These are phyloP conservation scores for Botryobasidium botryosum DNA, from an alignment of 768 basidiomycete species.

Conservation along the genomic window DNA sequence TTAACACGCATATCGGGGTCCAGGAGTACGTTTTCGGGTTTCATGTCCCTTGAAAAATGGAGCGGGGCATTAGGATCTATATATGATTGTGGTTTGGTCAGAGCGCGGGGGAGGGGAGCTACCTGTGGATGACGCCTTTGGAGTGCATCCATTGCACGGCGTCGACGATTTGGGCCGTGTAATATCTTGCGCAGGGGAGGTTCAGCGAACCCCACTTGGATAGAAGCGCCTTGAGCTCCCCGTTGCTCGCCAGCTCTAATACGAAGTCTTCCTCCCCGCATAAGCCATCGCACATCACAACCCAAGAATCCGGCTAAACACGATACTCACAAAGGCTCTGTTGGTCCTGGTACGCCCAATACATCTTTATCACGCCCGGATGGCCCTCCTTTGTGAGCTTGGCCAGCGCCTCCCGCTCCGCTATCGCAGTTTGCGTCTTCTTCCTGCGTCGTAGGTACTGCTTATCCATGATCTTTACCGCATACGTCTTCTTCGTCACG, in stretches of 20 bases:
- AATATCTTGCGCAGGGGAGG: constrained; percentile 56
- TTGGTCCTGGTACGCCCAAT: constrained; percentile 75
- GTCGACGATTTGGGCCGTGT: constrained; percentile 79
- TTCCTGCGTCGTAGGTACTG: constrained; percentile 62
- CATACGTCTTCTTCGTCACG: constrained; percentile 45
- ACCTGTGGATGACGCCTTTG: constrained; percentile 76
- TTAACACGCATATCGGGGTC: constrained; percentile 75
- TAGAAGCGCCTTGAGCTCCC: constrained; percentile 20
- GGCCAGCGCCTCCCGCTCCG: constrained; percentile 66
- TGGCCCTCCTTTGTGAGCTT: constrained; percentile 41
- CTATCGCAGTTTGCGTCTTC: constrained; percentile 57
- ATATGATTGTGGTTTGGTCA: not conserved
- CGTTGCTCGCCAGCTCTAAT: constrained; percentile 26
- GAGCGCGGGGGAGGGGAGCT: not conserved
- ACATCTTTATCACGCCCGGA: constrained; percentile 65
- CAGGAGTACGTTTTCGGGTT: constrained; percentile 82
- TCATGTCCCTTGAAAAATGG: constrained; percentile 31
- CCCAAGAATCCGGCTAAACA: not conserved
- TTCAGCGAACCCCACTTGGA: constrained; percentile 66
- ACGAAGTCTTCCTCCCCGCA: constrained; percentile 30
- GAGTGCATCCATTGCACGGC: constrained; percentile 82
- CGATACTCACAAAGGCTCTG: constrained; percentile 57
- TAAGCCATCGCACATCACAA: not conserved
- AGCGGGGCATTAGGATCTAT: no score
- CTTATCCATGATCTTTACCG: constrained; percentile 74